A percentile compares a stretch with the other conserved stretches of the same genome.
Evolutionary conservation across 768 basidiomycete species (phyloP).

Genomic region (Russula emetica): DNA sequence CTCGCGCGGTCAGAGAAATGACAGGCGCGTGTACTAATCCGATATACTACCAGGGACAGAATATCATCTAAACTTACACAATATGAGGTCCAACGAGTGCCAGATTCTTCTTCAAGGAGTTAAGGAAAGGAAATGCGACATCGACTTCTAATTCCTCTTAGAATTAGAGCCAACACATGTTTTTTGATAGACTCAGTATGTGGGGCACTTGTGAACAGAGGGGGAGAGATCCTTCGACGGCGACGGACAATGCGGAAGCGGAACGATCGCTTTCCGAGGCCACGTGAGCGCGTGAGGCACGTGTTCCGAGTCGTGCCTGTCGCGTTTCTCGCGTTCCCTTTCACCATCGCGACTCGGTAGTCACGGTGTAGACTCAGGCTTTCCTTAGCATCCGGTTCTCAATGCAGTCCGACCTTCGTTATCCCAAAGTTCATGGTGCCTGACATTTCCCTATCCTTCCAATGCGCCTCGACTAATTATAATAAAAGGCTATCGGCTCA

Average conservation of each 20-base stretch:
- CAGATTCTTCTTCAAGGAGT: too few relatives aligned
- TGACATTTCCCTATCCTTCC: not conserved
- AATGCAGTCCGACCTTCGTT: constrained; percentile 22
- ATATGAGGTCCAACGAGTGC: not conserved
- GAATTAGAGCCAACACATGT: too few relatives aligned
- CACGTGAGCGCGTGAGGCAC: constrained; percentile 13
- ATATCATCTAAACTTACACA: not conserved
- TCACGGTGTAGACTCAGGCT: not conserved
- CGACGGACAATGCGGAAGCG: too few relatives aligned
- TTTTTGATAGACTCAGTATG: too few relatives aligned
- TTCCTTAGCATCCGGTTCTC: not conserved
- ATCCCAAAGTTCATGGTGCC: constrained; percentile 26
- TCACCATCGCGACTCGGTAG: not conserved
- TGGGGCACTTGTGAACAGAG: too few relatives aligned
- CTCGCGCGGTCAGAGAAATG: constrained; percentile 30
- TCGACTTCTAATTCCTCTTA: too few relatives aligned
- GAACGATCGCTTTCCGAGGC: too few relatives aligned
- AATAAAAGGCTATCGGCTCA: constrained; percentile 58
- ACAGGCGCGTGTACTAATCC: constrained; percentile 26
- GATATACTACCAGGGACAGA: constrained; percentile 19
- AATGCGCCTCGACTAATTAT: not conserved
- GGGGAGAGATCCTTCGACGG: too few relatives aligned
- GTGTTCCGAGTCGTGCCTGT: not conserved
- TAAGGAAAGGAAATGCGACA: too few relatives aligned
- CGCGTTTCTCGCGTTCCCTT: not conserved